These are phyloP conservation scores for Botrytis sinoallii DNA, from an alignment of 2,329 filamentous ascomycete species.

Conservation along the genomic window DNA sequence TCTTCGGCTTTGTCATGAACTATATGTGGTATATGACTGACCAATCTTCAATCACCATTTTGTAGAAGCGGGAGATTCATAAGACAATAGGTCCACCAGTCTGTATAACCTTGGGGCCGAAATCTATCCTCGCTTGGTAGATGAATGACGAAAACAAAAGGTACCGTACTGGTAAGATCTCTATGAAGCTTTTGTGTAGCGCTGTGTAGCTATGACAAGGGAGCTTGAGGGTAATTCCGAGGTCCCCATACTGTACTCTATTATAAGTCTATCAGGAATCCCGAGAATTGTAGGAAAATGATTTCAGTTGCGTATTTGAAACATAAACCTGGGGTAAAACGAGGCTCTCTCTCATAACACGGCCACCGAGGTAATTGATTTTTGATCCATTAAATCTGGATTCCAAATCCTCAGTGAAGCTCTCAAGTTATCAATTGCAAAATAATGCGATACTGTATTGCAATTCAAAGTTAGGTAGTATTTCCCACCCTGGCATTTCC, in stretches of 20 bases:
- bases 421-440: background rate
- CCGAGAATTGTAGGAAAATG: background rate
- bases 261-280: background rate
- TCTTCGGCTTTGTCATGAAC: conserved; percentile 13
- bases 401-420: background rate
- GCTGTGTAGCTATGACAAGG: background rate
- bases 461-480: background rate
- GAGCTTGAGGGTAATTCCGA: background rate
- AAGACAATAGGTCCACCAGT: background rate
- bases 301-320: background rate
- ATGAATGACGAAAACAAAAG: conserved; percentile 5
- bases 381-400: conserved; percentile 3
- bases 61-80: background rate
- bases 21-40: conserved; percentile 16
- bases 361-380: background rate
- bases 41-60: background rate
- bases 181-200: background rate
- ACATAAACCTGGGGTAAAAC: conserved; percentile 17
- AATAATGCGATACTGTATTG: background rate
- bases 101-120: conserved; percentile 15
- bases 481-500: background rate
- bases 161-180: background rate
- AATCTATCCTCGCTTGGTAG: conserved; percentile 1
- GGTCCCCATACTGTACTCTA: background rate
- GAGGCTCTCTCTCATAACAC: conserved; percentile 6